phyloP scores from a whole-genome alignment of 768 basidiomycete genomes.

The Tulasnella sp. region DNA sequence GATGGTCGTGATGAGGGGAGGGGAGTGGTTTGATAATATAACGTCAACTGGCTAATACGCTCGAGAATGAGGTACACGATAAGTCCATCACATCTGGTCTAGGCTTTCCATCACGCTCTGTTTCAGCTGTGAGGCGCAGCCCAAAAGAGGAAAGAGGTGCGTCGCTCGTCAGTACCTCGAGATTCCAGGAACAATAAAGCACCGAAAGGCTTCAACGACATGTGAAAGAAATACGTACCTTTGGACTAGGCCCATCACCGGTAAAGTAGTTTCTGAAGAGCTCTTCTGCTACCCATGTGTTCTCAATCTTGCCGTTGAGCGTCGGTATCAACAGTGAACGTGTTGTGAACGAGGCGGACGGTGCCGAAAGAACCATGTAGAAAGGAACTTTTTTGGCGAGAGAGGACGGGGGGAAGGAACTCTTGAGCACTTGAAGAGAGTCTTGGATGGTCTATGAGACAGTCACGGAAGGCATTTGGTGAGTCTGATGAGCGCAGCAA shows the following conservation, averaged over 20 bases:
- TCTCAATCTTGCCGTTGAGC: conserved; percentile 3
- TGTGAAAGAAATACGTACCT: background rate
- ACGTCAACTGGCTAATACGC: background rate
- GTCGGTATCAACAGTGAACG: conserved; percentile 6
- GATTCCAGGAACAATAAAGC: background rate
- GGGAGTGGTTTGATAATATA: background rate
- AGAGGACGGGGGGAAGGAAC: background rate
- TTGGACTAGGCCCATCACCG: conserved; percentile 16
- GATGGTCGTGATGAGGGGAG: background rate
- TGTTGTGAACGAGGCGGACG: background rate
- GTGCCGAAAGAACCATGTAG: conserved; percentile 10
- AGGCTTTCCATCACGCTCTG: conserved; percentile 17
- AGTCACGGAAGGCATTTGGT: background rate
- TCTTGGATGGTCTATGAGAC: background rate
- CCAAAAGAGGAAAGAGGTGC: background rate
- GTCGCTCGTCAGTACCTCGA: background rate
- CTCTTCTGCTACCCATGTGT: conserved; percentile 17
- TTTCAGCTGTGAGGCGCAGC: conserved; percentile 9
- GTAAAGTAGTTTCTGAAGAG: conserved; percentile 13
- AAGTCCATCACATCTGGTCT: background rate
- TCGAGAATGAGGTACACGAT: background rate
- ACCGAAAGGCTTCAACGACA: background rate
- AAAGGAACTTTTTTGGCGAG: conserved; percentile 9
- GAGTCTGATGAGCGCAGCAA: background rate
- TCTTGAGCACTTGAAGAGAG: conserved; percentile 10